These are phyloP conservation scores for Eleusine coracana DNA, from an alignment of 176 grass and related monocot species.

Conservation along the genomic window DNA sequence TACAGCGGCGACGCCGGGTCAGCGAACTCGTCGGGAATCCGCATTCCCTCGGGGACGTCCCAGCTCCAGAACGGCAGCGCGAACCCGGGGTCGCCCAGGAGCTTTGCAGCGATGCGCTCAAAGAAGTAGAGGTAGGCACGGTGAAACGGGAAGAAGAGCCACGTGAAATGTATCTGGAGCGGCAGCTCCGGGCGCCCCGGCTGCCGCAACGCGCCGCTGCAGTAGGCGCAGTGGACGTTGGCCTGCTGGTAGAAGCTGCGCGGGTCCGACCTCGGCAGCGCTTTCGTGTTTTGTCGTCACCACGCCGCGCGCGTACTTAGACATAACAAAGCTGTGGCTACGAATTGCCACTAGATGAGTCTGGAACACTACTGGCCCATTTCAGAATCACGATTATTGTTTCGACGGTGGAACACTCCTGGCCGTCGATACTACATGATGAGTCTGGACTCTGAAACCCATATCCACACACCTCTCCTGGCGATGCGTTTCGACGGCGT, in stretches of 20 bases:
- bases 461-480: too few species aligned
- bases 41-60: constrained; percentile 63
- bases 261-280: constrained; percentile 32
- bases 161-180: constrained; percentile 59
- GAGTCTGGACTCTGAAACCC: too few species aligned
- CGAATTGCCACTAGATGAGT: too few species aligned
- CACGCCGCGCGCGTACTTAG: constrained; percentile 40
- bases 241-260: constrained; percentile 67
- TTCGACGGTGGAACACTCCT: too few species aligned
- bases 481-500: too few species aligned
- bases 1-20: constrained; percentile 45
- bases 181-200: neutral
- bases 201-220: constrained; percentile 53
- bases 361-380: too few species aligned
- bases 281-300: constrained; percentile 43
- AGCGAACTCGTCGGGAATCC: constrained; percentile 36
- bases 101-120: constrained; percentile 59
- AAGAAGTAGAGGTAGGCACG: constrained; percentile 67
- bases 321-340: neutral
- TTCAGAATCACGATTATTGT: too few species aligned
- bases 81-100: constrained; percentile 53
- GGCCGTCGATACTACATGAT: too few species aligned
- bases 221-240: constrained; percentile 63
- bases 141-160: constrained; percentile 61
- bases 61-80: constrained; percentile 56